Percentiles rank a stretch among this genome's conserved stretches.
Evolutionary conservation across 352 stramenopile species (phyloP).

Genomic region (Phytophthora vignae): DNA sequence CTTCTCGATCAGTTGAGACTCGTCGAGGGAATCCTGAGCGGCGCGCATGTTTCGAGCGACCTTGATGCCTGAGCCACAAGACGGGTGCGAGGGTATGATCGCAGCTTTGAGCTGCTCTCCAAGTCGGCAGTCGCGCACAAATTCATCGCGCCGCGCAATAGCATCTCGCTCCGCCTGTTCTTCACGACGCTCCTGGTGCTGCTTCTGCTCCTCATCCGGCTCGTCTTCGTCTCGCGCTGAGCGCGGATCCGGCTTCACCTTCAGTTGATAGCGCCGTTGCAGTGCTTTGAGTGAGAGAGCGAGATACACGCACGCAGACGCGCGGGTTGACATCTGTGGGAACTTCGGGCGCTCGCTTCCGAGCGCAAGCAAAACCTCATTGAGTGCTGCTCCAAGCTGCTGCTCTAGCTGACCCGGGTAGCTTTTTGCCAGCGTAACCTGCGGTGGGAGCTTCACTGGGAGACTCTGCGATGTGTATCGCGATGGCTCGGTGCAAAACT

Average conservation of each 20-base stretch:
- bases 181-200: slow-evolving; percentile 26
- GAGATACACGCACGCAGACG: slow-evolving; percentile 66
- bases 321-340: slow-evolving; percentile 37
- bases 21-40: slow-evolving; percentile 16
- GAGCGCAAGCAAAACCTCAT: slow-evolving; percentile 65
- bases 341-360: slow-evolving; percentile 73
- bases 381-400: slow-evolving; percentile 62
- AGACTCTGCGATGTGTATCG: slow-evolving; percentile 54
- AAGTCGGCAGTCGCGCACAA: slow-evolving; percentile 65
- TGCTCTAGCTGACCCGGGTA: slow-evolving; percentile 71
- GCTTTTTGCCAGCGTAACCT: slow-evolving; percentile 59
- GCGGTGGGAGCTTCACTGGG: slow-evolving; percentile 70
- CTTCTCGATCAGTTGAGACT: slow-evolving; percentile 1
- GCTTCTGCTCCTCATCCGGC: slow-evolving; percentile 33
- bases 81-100: slow-evolving; percentile 45
- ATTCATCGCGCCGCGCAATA: slow-evolving; percentile 36
- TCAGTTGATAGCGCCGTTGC: slow-evolving; percentile 29
- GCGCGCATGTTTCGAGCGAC: slow-evolving; percentile 56
- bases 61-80: slow-evolving; percentile 61
- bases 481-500: slow-evolving; percentile 58
- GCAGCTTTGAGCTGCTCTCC: slow-evolving; percentile 51
- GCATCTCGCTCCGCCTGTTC: slow-evolving; percentile 35
- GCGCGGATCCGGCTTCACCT: slow-evolving; percentile 26
- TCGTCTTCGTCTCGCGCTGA: slow-evolving; percentile 34
- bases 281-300: slow-evolving; percentile 63